Base-by-base conservation (phyloP, 2,329 filamentous ascomycete species). In the Graphium sp. region DNA sequence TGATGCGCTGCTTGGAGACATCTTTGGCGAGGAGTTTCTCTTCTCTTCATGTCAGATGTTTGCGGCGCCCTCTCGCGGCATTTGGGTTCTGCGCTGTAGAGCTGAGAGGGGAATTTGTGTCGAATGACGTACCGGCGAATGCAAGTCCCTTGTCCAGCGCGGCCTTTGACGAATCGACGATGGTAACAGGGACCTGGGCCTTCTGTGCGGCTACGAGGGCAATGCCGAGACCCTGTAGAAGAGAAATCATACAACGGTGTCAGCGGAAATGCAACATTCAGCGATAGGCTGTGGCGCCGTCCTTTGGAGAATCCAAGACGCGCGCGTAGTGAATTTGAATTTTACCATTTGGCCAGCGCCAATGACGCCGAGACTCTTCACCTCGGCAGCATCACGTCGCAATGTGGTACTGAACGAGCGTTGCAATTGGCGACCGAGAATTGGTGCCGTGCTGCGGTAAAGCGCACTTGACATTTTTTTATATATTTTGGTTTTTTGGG, bases 271-370 rank as follows among this genome's bases (percentile, higher is more conserved):
- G 15, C 13, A 25, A 29, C 9, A 14, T 8, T 15, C 31, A 19
- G 22, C 17, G 4, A 22, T 22, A n/a, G n/a, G n/a, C n/a, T n/a
- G n/a, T n/a, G n/a, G n/a, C n/a, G n/a, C n/a, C n/a, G n/a, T n/a
- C n/a, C n/a, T n/a, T n/a, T n/a, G n/a, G n/a, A n/a, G n/a, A n/a
- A n/a, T n/a, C n/a, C n/a, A n/a, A n/a, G n/a, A n/a, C n/a, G n/a
- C n/a, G n/a, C n/a, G n/a, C n/a, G n/a, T n/a, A n/a, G n/a, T n/a
- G n/a, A n/a, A n/a, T n/a, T 22, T 24, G 25, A 9, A 35, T 48
- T 63, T 46, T 55, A 92, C 85, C 85, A 95, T 94, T 52, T 95
- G 89, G 17, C 89, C 89, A 30, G 87, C 85, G 39, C 89, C 89
- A 45, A 98, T 66, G 28, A 98, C 87, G 45, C 87, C 89, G 23